Evolutionary conservation across 1,284 basidiomycete genomes (phyloP), one percentile per base, ranked within the genome.

Genomic region (Sutorius eximius): DNA sequence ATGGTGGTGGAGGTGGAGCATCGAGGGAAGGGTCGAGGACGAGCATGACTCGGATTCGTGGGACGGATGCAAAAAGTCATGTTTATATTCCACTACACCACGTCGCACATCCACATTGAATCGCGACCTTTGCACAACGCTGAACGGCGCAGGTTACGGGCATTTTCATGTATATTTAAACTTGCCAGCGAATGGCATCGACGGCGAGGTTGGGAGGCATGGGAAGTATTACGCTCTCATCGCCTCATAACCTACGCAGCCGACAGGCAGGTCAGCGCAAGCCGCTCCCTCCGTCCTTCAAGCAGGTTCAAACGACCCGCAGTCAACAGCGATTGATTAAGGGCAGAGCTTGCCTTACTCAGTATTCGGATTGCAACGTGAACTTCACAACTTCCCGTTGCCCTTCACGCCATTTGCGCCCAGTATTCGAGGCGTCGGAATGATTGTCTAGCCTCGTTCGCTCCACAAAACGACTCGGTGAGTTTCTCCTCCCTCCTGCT

Each of bases 1-100:
- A 75, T 11, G 72, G 38, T 16, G 73, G 72, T 6, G 73, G 71
- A 15, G 52, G 34, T n/a, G 30, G 34, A 18, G 40, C 10, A 5
- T 10, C n/a, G 27, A 42, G 34, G 18, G 22, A n/a, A 40, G 43
- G 29, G 33, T 45, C 18, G 27, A 60, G 30, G 44, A 10, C 24
- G 24, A 22, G 45, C 62, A 64, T 60, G 5, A 5, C 44, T 10
- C 9, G 34, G 16, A 8, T 12, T 36, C 24, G 49, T 16, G 32
- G 9, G 16, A 42, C 9, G 8, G 18, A 52, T 24, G 32, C 33
- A 12, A 29, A n/a, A 11, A 18, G 24, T 5, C 24, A 27, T 15
- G 20, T 29, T 42, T 48, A 1, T 20, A 24, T n/a, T n/a, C 18
- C 40, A 54, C 30, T 41, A 34, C 48, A 34, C 29, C 53, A 47